Evolutionary conservation across 2,329 filamentous ascomycete genomes (phyloP).

Genomic region (Aspergillus eucalypticola): DNA sequence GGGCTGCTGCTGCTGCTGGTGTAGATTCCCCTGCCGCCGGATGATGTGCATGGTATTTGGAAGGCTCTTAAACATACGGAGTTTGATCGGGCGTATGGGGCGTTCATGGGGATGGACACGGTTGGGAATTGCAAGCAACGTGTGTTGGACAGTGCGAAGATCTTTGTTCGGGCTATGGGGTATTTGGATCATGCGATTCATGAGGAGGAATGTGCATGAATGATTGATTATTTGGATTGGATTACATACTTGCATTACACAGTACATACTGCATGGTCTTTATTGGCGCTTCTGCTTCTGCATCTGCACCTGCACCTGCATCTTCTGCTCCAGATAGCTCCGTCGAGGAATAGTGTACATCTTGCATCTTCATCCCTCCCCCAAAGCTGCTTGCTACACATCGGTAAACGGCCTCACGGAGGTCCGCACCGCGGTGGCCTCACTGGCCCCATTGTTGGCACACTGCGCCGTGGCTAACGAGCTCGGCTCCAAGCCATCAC

Average conservation of each 20-base stretch:
- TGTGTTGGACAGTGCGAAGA: constrained; percentile 74
- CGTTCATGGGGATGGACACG: constrained; percentile 66
- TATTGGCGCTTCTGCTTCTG: background rate
- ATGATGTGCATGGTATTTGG: constrained; percentile 70
- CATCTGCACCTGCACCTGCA: too few species aligned
- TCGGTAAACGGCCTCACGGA: constrained; percentile 36
- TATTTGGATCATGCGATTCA: constrained; percentile 36
- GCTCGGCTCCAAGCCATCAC: constrained; percentile 29
- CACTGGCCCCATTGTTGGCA: background rate
- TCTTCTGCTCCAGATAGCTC: background rate
- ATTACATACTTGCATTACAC: background rate
- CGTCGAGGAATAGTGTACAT: background rate
- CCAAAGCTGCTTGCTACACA: constrained; percentile 9
- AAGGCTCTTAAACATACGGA: constrained; percentile 60
- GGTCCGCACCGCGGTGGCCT: constrained; percentile 26
- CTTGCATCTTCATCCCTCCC: background rate
- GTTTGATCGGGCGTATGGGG: constrained; percentile 68
- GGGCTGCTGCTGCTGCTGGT: too few species aligned
- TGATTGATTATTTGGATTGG: background rate
- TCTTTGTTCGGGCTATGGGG: constrained; percentile 58
- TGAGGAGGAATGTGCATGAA: constrained; percentile 21
- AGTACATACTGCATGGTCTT: constrained; percentile 1
- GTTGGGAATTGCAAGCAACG: constrained; percentile 60
- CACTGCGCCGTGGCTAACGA: constrained; percentile 27
- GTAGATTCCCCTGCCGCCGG: constrained; percentile 66